Conservation (phyloP, 148 eudicot genomes). For the Rhododendron ovatum region DNA sequence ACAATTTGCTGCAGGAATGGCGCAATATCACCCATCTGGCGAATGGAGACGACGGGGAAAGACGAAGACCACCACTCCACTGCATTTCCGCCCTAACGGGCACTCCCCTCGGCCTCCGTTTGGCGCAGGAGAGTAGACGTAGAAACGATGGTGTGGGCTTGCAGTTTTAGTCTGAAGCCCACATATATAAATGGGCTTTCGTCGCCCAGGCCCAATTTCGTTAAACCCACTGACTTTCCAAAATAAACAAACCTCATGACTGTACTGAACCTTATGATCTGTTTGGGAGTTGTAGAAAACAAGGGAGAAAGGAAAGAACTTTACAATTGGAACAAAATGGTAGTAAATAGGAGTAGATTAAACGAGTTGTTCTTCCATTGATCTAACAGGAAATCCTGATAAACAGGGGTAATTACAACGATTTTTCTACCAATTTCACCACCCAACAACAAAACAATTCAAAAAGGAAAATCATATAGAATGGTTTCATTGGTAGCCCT, state of each 20-base stretch:
- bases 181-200: neutral
- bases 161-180: neutral
- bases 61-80: neutral
- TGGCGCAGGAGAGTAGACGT: neutral
- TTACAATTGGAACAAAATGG: neutral
- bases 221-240: neutral
- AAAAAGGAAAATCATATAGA: neutral
- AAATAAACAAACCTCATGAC: no score
- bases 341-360: neutral
- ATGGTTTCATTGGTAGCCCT: neutral
- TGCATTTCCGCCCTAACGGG: slow-evolving; percentile 4
- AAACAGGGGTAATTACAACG: neutral
- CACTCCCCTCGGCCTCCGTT: neutral
- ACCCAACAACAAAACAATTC: neutral
- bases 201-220: neutral
- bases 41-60: neutral
- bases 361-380: neutral
- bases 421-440: neutral
- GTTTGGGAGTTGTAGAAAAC: neutral
- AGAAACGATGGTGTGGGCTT: neutral
- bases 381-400: neutral
- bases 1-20: slow-evolving; percentile 35
- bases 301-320: neutral
- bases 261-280: no score
- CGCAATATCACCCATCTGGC: slow-evolving; percentile 22